Conservation (phyloP, 306 rosid genomes). For the Boehmeria nivea region DNA sequence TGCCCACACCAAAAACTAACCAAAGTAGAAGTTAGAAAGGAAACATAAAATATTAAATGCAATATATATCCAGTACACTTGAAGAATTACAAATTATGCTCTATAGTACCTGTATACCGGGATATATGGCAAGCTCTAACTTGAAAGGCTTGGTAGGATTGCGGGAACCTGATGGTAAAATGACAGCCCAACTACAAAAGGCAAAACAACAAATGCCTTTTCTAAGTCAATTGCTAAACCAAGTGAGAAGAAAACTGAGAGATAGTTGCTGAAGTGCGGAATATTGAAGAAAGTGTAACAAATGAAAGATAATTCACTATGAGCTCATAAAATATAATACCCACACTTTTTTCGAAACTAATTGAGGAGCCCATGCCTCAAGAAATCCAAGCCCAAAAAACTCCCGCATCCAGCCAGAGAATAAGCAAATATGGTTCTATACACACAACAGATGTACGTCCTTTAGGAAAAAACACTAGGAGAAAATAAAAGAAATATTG, state of each 20-base stretch:
- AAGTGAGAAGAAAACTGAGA: no score
- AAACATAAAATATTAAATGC: no score
- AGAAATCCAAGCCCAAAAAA: conserved; percentile 87
- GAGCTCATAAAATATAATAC: conserved; percentile 36
- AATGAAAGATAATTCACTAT: conserved; percentile 21
- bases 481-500: not conserved
- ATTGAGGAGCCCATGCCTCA: conserved; percentile 74
- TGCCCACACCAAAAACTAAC: no score
- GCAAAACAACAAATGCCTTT: conserved; percentile 17
- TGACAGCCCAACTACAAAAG: conserved; percentile 81
- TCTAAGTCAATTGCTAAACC: no score
- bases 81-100: no score
- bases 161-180: conserved; percentile 76
- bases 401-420: conserved; percentile 94
- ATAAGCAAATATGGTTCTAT: conserved; percentile 81
- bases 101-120: conserved; percentile 67
- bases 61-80: no score
- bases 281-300: conserved; percentile 9
- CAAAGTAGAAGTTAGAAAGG: no score
- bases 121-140: conserved; percentile 92
- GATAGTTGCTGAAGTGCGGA: not conserved
- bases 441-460: not conserved
- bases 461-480: no score
- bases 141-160: conserved; percentile 62
- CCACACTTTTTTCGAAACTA: conserved; percentile 79